Percentiles rank a stretch among this genome's conserved stretches.
These are phyloP conservation scores for Cadophora gregata DNA, from an alignment of 2,329 filamentous ascomycete genomes.

Conservation along the genomic window DNA sequence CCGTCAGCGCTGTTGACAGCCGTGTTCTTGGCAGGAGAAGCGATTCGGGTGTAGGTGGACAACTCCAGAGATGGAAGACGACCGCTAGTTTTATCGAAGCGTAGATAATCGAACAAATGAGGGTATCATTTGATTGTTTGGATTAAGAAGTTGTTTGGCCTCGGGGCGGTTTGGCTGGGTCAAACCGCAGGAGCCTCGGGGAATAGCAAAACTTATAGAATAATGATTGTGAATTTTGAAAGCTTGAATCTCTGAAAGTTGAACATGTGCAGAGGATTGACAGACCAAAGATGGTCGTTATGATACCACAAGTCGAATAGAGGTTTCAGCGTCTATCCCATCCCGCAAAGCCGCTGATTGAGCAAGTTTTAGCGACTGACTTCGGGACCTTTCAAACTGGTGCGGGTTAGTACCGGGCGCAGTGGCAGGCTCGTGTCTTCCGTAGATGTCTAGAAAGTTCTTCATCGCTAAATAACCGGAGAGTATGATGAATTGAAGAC, in stretches of 20 bases:
- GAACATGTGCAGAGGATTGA: too few species aligned
- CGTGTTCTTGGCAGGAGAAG: conserved; percentile 27
- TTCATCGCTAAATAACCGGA: too few species aligned
- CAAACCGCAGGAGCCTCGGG: not conserved
- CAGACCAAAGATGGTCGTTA: too few species aligned
- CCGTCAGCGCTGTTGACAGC: conserved; percentile 26
- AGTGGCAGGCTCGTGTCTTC: too few species aligned
- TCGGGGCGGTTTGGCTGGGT: conserved; percentile 1
- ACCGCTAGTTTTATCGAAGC: conserved; percentile 28
- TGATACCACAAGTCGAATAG: too few species aligned
- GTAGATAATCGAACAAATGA: not conserved
- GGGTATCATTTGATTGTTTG: not conserved
- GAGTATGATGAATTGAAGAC: too few species aligned
- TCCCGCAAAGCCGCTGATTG: too few species aligned
- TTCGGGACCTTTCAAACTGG: too few species aligned
- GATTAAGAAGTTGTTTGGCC: not conserved
- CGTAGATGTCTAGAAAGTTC: too few species aligned
- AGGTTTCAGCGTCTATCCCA: too few species aligned
- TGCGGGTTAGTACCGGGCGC: too few species aligned
- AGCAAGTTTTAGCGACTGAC: too few species aligned
- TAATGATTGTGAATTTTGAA: not conserved
- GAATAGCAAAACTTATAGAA: not conserved
- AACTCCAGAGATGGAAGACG: conserved; percentile 26
- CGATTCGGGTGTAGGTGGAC: not conserved
- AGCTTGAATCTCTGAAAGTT: not conserved